A percentile compares a stretch with the other conserved stretches of the same genome.
Conservation (phyloP, 805 yeast genomes). For the Candida koratica region DNA sequence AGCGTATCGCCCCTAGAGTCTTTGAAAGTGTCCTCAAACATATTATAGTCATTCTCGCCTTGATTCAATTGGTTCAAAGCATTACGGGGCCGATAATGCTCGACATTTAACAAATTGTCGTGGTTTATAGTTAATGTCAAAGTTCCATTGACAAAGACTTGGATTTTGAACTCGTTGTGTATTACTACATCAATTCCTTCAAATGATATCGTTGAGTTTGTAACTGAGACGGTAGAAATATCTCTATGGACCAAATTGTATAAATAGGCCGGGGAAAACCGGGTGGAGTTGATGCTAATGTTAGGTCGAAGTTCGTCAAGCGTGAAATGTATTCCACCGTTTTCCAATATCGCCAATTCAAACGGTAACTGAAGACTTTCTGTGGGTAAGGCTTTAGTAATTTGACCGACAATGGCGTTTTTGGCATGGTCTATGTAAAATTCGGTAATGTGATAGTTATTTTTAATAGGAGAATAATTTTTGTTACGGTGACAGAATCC, state of each 20-base stretch:
- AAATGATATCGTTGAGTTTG: neutral
- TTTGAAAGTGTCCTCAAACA: conserved; percentile 67
- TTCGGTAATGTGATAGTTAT: conserved; percentile 3
- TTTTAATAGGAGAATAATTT: conserved; percentile 36
- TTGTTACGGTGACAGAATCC: conserved; percentile 85
- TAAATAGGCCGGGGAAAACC: conserved; percentile 62
- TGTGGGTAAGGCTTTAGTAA: conserved; percentile 7
- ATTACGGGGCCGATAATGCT: conserved; percentile 58
- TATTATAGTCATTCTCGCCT: conserved; percentile 56
- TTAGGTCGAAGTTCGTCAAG: conserved; percentile 56
- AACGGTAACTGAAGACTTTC: conserved; percentile 47
- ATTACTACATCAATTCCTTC: conserved; percentile 2
- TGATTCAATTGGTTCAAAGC: conserved; percentile 41
- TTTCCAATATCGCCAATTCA: conserved; percentile 50
- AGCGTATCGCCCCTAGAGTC: conserved; percentile 63
- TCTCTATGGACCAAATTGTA: conserved; percentile 1
- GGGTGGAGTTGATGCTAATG: conserved; percentile 29
- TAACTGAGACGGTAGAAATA: conserved; percentile 18
- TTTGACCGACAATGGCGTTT: conserved; percentile 9
- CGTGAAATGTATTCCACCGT: conserved; percentile 56
- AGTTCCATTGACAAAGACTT: conserved; percentile 41
- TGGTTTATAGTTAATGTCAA: conserved; percentile 62
- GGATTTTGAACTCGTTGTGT: conserved; percentile 9
- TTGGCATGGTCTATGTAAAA: conserved; percentile 1
- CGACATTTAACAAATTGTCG: conserved; percentile 68